These are phyloP conservation scores for Stenogyne calaminthoides DNA, from an alignment of 305 asterid genomes.

Conservation along the genomic window DNA sequence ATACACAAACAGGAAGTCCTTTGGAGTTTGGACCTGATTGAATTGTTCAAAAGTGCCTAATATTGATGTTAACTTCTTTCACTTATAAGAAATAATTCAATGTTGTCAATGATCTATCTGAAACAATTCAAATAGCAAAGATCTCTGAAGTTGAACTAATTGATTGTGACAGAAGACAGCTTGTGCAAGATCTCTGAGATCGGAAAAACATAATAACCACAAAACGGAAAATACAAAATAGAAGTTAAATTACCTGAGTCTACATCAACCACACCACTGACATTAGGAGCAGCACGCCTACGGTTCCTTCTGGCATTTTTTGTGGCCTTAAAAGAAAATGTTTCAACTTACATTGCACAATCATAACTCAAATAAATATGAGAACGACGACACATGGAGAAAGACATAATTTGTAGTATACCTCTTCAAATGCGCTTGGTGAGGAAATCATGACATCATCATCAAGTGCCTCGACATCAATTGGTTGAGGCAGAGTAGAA, in stretches of 20 bases:
- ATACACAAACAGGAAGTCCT: neutral
- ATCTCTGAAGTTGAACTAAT: neutral
- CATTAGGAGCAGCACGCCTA: conserved; percentile 26
- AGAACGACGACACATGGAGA: conserved; percentile 1
- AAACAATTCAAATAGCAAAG: neutral
- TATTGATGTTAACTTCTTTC: neutral
- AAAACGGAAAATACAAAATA: neutral
- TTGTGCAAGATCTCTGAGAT: neutral
- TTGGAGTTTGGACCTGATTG: too few species aligned
- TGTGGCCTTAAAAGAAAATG: conserved; percentile 59
- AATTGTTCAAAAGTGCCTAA: neutral
- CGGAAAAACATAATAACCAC: neutral
- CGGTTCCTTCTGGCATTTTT: conserved; percentile 63
- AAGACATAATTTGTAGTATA: conserved; percentile 27
- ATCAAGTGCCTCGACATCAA: conserved; percentile 80
- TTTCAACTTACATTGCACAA: conserved; percentile 20
- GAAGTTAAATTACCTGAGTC: conserved; percentile 59
- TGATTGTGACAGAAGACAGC: conserved; percentile 14
- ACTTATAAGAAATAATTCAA: neutral
- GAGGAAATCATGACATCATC: conserved; percentile 91
- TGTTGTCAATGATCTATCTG: neutral
- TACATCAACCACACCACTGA: conserved; percentile 62
- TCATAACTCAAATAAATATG: neutral
- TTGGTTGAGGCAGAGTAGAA: conserved; percentile 46
- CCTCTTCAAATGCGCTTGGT: conserved; percentile 82